Conservation (phyloP, 345 rosid genomes). For the Boechera retrofracta region DNA sequence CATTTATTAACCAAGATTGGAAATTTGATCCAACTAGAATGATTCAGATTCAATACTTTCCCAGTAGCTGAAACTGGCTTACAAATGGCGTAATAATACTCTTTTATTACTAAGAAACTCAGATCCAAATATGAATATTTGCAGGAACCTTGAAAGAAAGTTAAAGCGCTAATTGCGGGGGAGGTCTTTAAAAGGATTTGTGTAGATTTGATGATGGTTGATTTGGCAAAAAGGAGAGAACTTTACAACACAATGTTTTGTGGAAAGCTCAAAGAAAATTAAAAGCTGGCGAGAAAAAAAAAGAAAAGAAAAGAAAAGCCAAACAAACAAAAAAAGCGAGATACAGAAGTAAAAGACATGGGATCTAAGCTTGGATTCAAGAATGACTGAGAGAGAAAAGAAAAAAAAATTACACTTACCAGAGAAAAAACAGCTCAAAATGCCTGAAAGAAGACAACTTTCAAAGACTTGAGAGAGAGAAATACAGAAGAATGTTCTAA, state of each 20-base stretch:
- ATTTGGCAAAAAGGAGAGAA: conserved; percentile 25
- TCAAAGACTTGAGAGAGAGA: not conserved
- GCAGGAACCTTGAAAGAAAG: conserved; percentile 40
- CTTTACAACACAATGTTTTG: conserved; percentile 15
- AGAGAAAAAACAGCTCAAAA: conserved; percentile 31
- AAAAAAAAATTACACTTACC: conserved; percentile 30
- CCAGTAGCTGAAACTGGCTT: conserved; percentile 13
- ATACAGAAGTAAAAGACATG: conserved; percentile 30
- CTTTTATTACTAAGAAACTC: conserved; percentile 11
- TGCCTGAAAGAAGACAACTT: conserved; percentile 20
- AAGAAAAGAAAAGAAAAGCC: no score
- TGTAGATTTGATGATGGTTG: conserved; percentile 42
- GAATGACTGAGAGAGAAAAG: conserved; percentile 3
- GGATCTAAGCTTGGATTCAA: conserved; percentile 50
- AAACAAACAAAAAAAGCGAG: not conserved
- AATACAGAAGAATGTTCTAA: conserved; percentile 6
- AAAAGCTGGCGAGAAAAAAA: conserved; percentile 33
- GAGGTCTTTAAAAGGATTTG: conserved; percentile 1
- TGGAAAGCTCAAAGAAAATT: conserved; percentile 40
- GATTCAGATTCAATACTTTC: not conserved
- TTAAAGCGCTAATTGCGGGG: conserved; percentile 31
- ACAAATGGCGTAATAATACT: not conserved
- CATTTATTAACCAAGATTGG: not conserved
- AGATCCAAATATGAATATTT: conserved; percentile 47
- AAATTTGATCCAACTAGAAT: not conserved